These are phyloP conservation scores for Phalaenopsis hybrid DNA, from an alignment of 116 monocot genomes.

Conservation along the genomic window DNA sequence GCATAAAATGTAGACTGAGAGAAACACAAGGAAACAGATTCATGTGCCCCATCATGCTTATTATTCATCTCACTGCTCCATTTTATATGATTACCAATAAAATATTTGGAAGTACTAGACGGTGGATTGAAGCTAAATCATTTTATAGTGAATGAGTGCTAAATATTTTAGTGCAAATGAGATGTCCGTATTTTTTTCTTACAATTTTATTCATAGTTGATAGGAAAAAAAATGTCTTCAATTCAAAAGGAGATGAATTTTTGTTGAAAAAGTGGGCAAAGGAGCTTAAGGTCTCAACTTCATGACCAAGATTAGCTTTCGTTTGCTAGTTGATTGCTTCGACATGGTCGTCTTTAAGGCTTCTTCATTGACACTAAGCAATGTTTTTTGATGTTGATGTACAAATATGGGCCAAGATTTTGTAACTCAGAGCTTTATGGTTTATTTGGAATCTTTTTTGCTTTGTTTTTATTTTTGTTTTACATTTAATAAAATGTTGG, in stretches of 20 bases:
- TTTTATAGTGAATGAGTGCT: background rate
- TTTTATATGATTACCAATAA: conserved; percentile 2
- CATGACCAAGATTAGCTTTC: background rate
- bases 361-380: background rate
- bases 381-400: background rate
- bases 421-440: background rate
- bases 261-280: background rate
- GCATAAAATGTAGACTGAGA: no score
- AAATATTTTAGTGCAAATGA: background rate
- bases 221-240: background rate
- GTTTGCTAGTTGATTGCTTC: background rate
- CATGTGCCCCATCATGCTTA: background rate
- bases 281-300: background rate
- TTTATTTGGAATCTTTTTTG: no score
- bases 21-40: background rate
- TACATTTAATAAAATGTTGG: no score
- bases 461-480: no score
- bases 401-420: background rate
- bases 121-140: background rate
- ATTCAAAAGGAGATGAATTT: background rate
- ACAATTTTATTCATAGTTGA: background rate
- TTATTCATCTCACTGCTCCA: background rate
- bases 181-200: background rate
- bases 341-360: background rate
- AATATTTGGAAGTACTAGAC: background rate